These are phyloP conservation scores for Phialocephala sp. DNA, from an alignment of 2,329 filamentous ascomycete species.

Conservation along the genomic window DNA sequence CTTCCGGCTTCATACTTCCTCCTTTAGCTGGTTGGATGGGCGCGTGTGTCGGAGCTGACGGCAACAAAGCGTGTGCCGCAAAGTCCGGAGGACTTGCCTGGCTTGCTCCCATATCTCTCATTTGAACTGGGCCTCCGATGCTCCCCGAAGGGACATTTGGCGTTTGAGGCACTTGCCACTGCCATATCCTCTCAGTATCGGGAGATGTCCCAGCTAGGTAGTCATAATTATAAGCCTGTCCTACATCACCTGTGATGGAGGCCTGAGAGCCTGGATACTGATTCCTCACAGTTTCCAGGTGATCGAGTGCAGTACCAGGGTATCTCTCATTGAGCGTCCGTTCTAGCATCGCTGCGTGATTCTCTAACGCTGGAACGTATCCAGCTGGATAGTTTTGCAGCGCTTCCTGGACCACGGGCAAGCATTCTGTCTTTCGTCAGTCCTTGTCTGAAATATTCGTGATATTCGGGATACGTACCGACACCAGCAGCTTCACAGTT, in stretches of 20 bases:
- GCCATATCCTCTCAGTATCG: conserved; percentile 15
- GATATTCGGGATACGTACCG: conserved; percentile 6
- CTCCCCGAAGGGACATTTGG: not conserved
- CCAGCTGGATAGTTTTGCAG: conserved; percentile 20
- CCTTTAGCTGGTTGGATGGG: conserved; percentile 1
- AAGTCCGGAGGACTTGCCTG: conserved; percentile 20
- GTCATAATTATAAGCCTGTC: conserved; percentile 7
- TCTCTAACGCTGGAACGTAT: conserved; percentile 21
- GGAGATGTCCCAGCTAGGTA: conserved; percentile 14
- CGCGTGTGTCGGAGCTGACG: not conserved
- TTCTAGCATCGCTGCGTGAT: conserved; percentile 24
- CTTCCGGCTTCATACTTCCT: conserved; percentile 11
- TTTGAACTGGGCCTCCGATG: conserved; percentile 1
- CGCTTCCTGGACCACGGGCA: conserved; percentile 18
- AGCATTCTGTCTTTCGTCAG: conserved; percentile 15
- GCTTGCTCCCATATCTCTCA: not conserved
- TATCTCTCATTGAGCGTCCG: conserved; percentile 19
- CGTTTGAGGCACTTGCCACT: conserved; percentile 17
- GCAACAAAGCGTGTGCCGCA: not conserved
- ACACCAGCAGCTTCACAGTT: conserved; percentile 21
- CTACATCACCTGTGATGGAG: not conserved
- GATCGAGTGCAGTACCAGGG: conserved; percentile 19
- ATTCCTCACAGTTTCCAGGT: conserved; percentile 5
- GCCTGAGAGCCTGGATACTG: not conserved
- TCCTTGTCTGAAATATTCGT: not conserved